phyloP scores from a whole-genome alignment of 768 basidiomycete species.

The Russula sp. region DNA sequence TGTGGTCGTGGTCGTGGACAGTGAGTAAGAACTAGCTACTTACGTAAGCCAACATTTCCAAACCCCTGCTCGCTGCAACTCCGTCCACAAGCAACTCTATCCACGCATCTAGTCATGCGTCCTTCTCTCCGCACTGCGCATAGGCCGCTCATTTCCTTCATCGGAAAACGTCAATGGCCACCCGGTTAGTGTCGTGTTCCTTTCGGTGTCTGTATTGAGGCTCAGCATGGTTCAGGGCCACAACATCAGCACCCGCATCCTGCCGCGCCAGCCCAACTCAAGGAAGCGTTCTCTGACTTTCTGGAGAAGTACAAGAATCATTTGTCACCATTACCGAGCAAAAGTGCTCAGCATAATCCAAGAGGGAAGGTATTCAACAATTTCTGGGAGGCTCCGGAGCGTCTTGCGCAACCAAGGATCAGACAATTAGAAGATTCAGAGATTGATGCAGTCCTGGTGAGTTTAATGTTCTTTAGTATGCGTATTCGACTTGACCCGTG shows the following conservation, averaged over 20 bases:
- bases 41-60: no score
- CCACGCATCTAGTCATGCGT: conserved; percentile 9
- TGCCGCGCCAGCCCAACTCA: conserved; percentile 55
- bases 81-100: neutral
- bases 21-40: no score
- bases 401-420: conserved; percentile 46
- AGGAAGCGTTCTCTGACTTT: conserved; percentile 42
- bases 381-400: conserved; percentile 64
- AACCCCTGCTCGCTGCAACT: no score
- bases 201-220: neutral
- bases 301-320: conserved; percentile 30
- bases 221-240: conserved; percentile 23
- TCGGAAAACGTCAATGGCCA: conserved; percentile 23
- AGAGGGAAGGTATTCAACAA: conserved; percentile 30
- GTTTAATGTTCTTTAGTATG: conserved; percentile 24
- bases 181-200: neutral
- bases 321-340: neutral
- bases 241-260: conserved; percentile 51
- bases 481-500: neutral
- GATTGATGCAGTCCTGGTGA: conserved; percentile 60
- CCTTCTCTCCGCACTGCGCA: conserved; percentile 18
- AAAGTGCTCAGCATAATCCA: neutral
- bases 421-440: conserved; percentile 47
- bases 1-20: no score
- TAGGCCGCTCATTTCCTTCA: conserved; percentile 25